Evolutionary conservation across 805 yeast genomes (phyloP).

Genomic region (Huiozyma naganishii): DNA sequence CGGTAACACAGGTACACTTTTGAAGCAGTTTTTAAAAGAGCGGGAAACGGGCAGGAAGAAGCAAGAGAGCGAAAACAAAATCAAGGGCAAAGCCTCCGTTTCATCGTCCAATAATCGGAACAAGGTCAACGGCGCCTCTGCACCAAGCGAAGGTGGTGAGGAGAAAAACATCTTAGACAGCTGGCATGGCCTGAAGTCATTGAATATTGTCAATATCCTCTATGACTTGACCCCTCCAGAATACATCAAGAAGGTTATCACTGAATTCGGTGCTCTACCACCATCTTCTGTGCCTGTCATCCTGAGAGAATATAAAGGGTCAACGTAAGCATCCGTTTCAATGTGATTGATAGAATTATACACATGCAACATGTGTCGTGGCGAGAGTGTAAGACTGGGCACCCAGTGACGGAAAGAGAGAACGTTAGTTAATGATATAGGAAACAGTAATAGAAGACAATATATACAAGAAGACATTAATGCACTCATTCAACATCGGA

Average conservation of each 20-base stretch:
- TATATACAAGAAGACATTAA: no score
- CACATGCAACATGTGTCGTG: background rate
- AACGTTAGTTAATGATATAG: no score
- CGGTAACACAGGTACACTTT: slow-evolving; percentile 47
- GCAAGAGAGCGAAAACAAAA: slow-evolving; percentile 18
- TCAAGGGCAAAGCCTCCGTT: slow-evolving; percentile 20
- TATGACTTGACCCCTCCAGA: slow-evolving; percentile 93
- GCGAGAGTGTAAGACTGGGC: background rate
- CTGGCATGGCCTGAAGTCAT: slow-evolving; percentile 53
- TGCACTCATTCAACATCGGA: no score
- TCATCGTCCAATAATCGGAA: slow-evolving; percentile 9
- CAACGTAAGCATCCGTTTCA: slow-evolving; percentile 15
- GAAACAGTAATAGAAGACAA: no score
- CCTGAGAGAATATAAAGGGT: slow-evolving; percentile 74
- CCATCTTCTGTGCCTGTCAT: slow-evolving; percentile 98
- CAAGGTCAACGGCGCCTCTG: slow-evolving; percentile 10
- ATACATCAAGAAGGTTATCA: slow-evolving; percentile 85
- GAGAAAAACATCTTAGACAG: slow-evolving; percentile 37
- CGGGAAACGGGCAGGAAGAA: slow-evolving; percentile 23
- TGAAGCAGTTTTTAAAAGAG: slow-evolving; percentile 49
- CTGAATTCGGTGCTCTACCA: slow-evolving; percentile 92
- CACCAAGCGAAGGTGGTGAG: background rate
- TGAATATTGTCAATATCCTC: slow-evolving; percentile 73
- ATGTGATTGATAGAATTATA: background rate
- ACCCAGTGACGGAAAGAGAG: background rate